Evolutionary conservation across 768 basidiomycete genomes (phyloP).

Genomic region (Suillus alpinus): DNA sequence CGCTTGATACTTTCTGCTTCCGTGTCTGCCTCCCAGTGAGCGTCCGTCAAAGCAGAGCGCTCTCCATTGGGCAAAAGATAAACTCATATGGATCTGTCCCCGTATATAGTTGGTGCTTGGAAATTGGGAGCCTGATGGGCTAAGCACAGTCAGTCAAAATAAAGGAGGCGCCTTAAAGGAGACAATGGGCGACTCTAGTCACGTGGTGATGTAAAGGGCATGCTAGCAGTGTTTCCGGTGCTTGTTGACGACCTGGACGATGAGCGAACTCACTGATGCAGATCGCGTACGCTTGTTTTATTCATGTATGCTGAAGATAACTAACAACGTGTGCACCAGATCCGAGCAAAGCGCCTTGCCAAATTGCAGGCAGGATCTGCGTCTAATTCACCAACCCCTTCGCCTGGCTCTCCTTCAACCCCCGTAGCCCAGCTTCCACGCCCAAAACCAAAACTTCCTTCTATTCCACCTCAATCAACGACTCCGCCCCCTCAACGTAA

Average conservation of each 20-base stretch:
- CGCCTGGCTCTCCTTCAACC: constrained; percentile 30
- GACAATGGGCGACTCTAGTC: neutral
- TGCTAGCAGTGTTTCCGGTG: neutral
- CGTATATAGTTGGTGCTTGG: no score
- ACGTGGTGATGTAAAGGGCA: neutral
- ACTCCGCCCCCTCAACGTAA: constrained; percentile 30
- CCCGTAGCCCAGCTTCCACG: constrained; percentile 33
- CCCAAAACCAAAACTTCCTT: constrained; percentile 29
- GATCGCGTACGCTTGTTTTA: constrained; percentile 55
- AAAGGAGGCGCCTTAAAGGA: no score
- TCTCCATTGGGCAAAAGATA: no score
- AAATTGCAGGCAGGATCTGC: constrained; percentile 61
- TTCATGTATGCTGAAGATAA: no score
- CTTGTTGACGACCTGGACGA: constrained; percentile 1
- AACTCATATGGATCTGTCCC: no score
- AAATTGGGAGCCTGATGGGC: no score
- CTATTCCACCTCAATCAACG: constrained; percentile 27
- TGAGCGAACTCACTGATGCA: constrained; percentile 65
- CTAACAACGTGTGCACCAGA: constrained; percentile 43
- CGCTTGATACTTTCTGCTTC: no score
- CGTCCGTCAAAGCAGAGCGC: no score
- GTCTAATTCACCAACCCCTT: constrained; percentile 2
- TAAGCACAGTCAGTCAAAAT: no score
- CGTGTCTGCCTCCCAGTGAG: no score
- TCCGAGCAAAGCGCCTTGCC: constrained; percentile 88